phyloP scores from a whole-genome alignment of 1,139 yeast genomes.

The Magnusiomyces magnusii region DNA sequence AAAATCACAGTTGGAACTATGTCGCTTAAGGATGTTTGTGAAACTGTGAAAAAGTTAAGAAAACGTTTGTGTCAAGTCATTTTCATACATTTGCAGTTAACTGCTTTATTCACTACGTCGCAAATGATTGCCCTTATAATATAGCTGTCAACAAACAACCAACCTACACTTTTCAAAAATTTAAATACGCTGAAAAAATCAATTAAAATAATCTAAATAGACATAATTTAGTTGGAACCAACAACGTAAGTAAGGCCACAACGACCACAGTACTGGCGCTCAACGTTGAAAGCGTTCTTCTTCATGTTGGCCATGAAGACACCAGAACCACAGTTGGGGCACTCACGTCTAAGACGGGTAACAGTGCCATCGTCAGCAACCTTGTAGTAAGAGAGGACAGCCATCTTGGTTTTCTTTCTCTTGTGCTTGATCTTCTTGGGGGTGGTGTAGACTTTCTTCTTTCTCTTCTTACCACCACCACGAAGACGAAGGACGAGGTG shows the following conservation, averaged over 20 bases:
- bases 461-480: slow-evolving; percentile 86
- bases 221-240: background rate
- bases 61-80: slow-evolving; percentile 38
- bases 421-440: slow-evolving; percentile 99
- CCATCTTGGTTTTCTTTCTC: slow-evolving; percentile 99
- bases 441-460: slow-evolving; percentile 99
- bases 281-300: slow-evolving; percentile 91
- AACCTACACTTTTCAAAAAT: background rate
- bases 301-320: slow-evolving; percentile 99
- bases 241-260: slow-evolving; percentile 75
- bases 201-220: background rate
- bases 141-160: background rate
- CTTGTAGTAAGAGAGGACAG: slow-evolving; percentile 99
- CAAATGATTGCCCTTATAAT: too few species aligned
- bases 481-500: slow-evolving; percentile 72
- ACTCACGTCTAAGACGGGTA: slow-evolving; percentile 98
- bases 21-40: slow-evolving; percentile 84
- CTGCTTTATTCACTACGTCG: background rate
- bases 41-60: slow-evolving; percentile 91
- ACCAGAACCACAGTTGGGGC: slow-evolving; percentile 99
- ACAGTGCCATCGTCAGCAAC: slow-evolving; percentile 98
- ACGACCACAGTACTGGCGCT: slow-evolving; percentile 99
- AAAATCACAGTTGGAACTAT: slow-evolving; percentile 63
- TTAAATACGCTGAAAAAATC: background rate
- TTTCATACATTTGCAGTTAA: background rate